phyloP scores from a whole-genome alignment of 1,284 basidiomycete genomes.

The Moniliella sp. region DNA sequence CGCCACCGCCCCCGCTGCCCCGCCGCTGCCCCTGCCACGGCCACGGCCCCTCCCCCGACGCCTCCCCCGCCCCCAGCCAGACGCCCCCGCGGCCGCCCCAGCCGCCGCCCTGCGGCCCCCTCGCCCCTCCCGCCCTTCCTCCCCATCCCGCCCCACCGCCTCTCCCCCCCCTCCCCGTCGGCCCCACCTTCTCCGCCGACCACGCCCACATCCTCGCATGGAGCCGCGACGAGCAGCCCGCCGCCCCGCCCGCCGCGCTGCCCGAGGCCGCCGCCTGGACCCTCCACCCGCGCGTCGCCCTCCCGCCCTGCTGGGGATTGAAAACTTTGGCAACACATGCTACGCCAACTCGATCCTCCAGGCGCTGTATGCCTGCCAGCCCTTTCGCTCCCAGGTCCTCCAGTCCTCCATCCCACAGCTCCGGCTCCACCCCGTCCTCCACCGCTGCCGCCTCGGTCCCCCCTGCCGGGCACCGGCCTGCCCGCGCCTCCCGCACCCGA shows the following conservation, averaged over 20 bases:
- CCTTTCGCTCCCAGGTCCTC: slow-evolving; percentile 52
- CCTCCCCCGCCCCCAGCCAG: slow-evolving; percentile 5
- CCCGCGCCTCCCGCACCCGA: too few relatives aligned
- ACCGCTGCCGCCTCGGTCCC: too few relatives aligned
- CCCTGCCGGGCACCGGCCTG: too few relatives aligned
- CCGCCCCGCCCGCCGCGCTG: not conserved
- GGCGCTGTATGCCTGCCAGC: slow-evolving; percentile 69
- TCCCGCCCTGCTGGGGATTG: slow-evolving; percentile 20
- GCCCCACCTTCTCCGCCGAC: slow-evolving; percentile 3
- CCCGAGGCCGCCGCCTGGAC: not conserved
- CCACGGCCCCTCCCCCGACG: slow-evolving; percentile 10
- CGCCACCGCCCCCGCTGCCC: slow-evolving; percentile 5
- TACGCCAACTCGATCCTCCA: slow-evolving; percentile 96
- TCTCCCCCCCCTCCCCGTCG: slow-evolving; percentile 6
- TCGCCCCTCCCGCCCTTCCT: slow-evolving; percentile 12
- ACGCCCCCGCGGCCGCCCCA: slow-evolving; percentile 23
- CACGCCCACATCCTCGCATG: slow-evolving; percentile 2
- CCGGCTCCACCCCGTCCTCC: too few relatives aligned
- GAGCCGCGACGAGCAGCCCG: not conserved
- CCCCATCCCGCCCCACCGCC: slow-evolving; percentile 7
- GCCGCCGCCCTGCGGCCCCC: slow-evolving; percentile 35
- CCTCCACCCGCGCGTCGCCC: slow-evolving; percentile 2
- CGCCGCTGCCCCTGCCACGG: slow-evolving; percentile 40
- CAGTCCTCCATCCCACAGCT: too few relatives aligned
- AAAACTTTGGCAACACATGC: slow-evolving; percentile 23